Conservation (phyloP, 768 basidiomycete species). For the Mycena venus region DNA sequence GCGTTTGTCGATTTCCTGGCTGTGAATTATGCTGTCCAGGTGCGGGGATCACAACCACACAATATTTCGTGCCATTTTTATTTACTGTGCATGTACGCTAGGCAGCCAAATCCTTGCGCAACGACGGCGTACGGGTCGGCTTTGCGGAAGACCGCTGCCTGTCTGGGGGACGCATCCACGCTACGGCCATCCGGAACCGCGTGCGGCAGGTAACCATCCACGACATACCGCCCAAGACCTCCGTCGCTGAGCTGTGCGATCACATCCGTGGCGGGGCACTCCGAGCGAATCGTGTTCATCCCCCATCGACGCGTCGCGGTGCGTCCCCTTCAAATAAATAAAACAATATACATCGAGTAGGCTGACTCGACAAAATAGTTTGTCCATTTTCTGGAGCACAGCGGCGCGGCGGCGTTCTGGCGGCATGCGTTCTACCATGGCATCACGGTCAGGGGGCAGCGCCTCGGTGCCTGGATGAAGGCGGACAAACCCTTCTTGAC, state of each 20-base stretch:
- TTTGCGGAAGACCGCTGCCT: constrained; percentile 20
- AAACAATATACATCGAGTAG: accelerated
- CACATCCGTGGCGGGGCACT: constrained; percentile 19
- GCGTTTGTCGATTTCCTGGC: constrained; percentile 11
- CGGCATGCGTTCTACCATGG: constrained; percentile 18
- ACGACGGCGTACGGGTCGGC: neutral
- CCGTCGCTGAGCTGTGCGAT: neutral
- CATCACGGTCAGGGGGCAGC: neutral
- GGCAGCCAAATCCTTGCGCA: neutral
- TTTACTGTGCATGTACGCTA: neutral
- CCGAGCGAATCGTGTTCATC: neutral
- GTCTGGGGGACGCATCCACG: neutral
- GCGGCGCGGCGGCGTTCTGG: constrained; percentile 6
- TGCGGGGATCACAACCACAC: neutral
- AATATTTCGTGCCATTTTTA: neutral
- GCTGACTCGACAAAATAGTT: neutral
- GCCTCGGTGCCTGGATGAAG: constrained; percentile 2
- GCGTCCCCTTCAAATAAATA: neutral
- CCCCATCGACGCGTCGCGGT: neutral
- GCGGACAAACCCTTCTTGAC: neutral
- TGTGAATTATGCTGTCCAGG: neutral
- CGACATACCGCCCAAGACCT: neutral
- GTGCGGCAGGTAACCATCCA: constrained; percentile 5
- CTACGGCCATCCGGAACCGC: neutral
- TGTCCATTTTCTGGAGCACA: constrained; percentile 4